phyloP scores from a whole-genome alignment of 164 flowering plant species.

The Macadamia integrifolia region DNA sequence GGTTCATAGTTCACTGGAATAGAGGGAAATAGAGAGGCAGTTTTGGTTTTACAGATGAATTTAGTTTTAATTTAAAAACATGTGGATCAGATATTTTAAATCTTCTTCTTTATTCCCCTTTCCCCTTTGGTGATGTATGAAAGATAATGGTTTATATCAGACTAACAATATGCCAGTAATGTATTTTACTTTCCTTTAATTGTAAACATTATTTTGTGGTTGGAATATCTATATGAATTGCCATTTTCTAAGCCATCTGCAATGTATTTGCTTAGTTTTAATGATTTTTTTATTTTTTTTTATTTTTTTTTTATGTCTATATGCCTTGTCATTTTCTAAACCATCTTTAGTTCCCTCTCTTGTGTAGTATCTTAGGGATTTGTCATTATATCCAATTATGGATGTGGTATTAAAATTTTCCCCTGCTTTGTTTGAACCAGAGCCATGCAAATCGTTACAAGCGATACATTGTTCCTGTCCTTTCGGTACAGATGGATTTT shows the following conservation, averaged over 20 bases:
- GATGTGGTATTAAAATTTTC: not conserved
- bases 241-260: too few species aligned
- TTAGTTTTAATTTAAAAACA: not conserved
- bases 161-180: too few species aligned
- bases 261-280: too few species aligned
- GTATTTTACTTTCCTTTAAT: too few species aligned
- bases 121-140: too few species aligned
- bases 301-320: not conserved
- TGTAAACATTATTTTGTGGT: too few species aligned
- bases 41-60: not conserved
- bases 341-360: not conserved
- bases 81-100: too few species aligned
- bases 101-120: not conserved
- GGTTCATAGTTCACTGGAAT: not conserved
- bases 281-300: too few species aligned
- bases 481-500: conserved; percentile 96
- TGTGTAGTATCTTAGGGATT: not conserved
- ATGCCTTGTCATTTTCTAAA: not conserved
- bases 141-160: too few species aligned
- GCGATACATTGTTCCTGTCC: conserved; percentile 84
- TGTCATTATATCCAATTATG: not conserved
- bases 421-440: conserved; percentile 34
- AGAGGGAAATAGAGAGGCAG: not conserved
- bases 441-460: conserved; percentile 99
- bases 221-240: too few species aligned